Evolutionary conservation across 108 stramenopile genomes (phyloP).

Genomic region (Mediolabrus comicus): DNA sequence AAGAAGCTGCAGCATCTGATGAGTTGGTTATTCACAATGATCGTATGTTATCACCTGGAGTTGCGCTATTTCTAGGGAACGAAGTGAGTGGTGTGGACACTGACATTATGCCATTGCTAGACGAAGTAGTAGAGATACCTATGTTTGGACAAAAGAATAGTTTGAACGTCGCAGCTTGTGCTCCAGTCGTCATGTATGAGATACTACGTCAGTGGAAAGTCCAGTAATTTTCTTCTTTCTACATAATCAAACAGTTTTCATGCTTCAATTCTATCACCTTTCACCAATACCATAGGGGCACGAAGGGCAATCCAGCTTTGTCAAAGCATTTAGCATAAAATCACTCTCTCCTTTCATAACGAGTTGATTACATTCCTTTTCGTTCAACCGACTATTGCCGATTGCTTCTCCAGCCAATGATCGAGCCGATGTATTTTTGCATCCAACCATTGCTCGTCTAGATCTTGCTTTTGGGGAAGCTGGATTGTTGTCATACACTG

Average conservation of each 20-base stretch:
- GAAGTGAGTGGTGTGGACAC: constrained; percentile 82
- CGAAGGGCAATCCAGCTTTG: constrained; percentile 58
- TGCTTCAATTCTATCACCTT: constrained; percentile 10
- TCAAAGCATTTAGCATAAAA: constrained; percentile 61
- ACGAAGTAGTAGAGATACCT: constrained; percentile 80
- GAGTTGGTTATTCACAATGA: constrained; percentile 8
- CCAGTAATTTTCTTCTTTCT: no score
- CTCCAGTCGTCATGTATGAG: constrained; percentile 86
- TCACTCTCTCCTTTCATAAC: constrained; percentile 53
- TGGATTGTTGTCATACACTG: constrained; percentile 62
- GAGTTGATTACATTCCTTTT: constrained; percentile 49
- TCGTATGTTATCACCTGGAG: constrained; percentile 25
- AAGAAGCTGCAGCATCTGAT: not conserved
- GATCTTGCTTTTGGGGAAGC: constrained; percentile 32
- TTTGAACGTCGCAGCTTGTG: constrained; percentile 87
- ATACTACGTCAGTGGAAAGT: constrained; percentile 74
- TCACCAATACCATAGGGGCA: constrained; percentile 61
- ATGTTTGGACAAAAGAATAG: constrained; percentile 86
- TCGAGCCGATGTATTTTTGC: constrained; percentile 46
- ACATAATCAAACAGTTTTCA: not conserved
- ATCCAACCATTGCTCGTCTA: constrained; percentile 61
- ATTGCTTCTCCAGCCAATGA: constrained; percentile 40
- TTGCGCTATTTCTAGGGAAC: constrained; percentile 80
- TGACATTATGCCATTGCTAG: constrained; percentile 55
- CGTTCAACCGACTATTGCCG: constrained; percentile 20